A percentile compares a stretch with the other conserved stretches of the same genome.
Evolutionary conservation across 257 asterid genomes (phyloP).

Genomic region (Nicotiana knightiana): DNA sequence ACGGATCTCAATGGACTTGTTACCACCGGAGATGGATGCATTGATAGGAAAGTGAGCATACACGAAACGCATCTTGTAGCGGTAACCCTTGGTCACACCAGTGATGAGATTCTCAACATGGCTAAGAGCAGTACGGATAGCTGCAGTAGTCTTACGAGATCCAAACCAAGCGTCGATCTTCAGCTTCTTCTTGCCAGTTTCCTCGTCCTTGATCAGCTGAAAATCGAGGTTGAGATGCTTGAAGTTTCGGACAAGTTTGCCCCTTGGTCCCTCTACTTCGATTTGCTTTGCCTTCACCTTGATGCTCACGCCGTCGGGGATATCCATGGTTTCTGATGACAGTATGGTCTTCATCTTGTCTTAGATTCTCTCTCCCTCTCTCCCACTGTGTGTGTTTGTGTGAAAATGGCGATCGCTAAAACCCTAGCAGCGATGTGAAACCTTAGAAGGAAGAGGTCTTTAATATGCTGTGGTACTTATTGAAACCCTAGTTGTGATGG

Average conservation of each 20-base stretch:
- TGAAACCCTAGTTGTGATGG: neutral
- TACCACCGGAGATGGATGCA: neutral
- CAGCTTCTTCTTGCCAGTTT: neutral
- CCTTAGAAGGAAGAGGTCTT: neutral
- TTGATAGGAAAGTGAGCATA: conserved; percentile 6
- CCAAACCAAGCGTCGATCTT: conserved; percentile 8
- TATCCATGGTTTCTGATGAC: conserved; percentile 7
- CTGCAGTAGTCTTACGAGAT: neutral
- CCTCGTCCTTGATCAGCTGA: neutral
- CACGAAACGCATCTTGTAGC: conserved; percentile 9
- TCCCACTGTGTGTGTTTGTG: neutral
- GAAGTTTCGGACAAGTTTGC: conserved; percentile 3
- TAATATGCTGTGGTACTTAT: neutral
- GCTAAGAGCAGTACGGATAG: conserved; percentile 9
- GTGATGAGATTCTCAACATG: neutral
- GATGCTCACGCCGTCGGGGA: neutral
- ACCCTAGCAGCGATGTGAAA: conserved; percentile 7
- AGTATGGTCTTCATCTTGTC: conserved; percentile 4
- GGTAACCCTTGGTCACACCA: conserved; percentile 2
- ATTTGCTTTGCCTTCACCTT: conserved; percentile 8
- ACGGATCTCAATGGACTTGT: conserved; percentile 10
- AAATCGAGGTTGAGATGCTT: conserved; percentile 12
- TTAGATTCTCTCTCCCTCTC: neutral
- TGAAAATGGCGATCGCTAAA: conserved; percentile 7
- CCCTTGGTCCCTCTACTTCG: conserved; percentile 7